phyloP scores from a whole-genome alignment of 352 stramenopile species.

The Globisporangium canariense region DNA sequence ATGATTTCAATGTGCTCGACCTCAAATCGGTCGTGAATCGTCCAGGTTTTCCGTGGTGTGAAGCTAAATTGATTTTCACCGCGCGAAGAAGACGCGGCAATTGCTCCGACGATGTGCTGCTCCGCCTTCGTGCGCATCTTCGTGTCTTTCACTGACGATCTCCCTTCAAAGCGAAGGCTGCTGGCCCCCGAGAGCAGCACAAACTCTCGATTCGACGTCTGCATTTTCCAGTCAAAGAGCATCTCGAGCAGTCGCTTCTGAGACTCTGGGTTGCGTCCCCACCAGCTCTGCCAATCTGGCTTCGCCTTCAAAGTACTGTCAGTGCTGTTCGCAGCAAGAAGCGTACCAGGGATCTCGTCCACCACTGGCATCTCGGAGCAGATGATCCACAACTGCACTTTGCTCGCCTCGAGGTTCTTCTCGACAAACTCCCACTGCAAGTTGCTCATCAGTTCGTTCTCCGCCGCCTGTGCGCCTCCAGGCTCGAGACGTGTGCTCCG shows the following conservation, averaged over 20 bases:
- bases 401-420: conserved; percentile 28
- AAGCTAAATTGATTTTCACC: background rate
- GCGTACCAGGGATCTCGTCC: conserved; percentile 22
- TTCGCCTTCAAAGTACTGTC: background rate
- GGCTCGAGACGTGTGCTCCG: conserved; percentile 47
- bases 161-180: conserved; percentile 30
- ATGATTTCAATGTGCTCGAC: conserved; percentile 37
- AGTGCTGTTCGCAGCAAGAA: background rate
- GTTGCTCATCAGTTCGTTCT: conserved; percentile 55
- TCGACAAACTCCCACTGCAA: conserved; percentile 65
- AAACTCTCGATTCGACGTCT: conserved; percentile 39
- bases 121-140: conserved; percentile 40
- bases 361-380: conserved; percentile 52
- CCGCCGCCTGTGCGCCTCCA: conserved; percentile 49
- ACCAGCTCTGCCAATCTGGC: conserved; percentile 32
- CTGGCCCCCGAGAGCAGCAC: conserved; percentile 40
- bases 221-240: conserved; percentile 74
- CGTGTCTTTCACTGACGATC: conserved; percentile 38
- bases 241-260: conserved; percentile 46
- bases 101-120: conserved; percentile 41
- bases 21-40: conserved; percentile 43
- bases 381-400: conserved; percentile 37
- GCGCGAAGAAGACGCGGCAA: conserved; percentile 16
- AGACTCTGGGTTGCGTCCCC: conserved; percentile 28
- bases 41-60: conserved; percentile 14